Evolutionary conservation across 2,329 filamentous ascomycete genomes (phyloP).

Genomic region (Penicillium crustosum): DNA sequence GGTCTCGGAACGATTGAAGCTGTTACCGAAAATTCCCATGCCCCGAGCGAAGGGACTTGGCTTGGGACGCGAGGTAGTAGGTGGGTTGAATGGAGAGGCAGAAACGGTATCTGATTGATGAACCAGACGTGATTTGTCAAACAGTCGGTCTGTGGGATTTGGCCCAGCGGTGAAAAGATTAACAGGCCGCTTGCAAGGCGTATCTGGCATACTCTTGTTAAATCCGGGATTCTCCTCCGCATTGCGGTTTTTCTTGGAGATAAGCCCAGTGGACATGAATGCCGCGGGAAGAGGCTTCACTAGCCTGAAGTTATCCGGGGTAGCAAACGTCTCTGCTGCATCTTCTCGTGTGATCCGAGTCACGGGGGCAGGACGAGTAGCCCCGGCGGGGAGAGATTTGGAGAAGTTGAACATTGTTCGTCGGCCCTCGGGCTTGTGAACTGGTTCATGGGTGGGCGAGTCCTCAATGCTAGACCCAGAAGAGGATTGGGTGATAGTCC

Average conservation of each 20-base stretch:
- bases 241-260: conserved; percentile 90
- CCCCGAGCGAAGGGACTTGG: conserved; percentile 67
- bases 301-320: conserved; percentile 73
- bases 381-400: conserved; percentile 71
- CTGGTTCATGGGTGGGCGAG: conserved; percentile 63
- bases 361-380: conserved; percentile 51
- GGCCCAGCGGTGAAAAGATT: conserved; percentile 66
- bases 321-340: conserved; percentile 62
- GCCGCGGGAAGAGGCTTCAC: conserved; percentile 76
- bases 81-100: conserved; percentile 75
- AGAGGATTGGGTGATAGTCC: conserved; percentile 82
- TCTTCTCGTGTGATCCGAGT: conserved; percentile 50
- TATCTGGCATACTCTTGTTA: conserved; percentile 80
- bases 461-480: conserved; percentile 80
- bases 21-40: conserved; percentile 62
- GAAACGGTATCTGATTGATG: conserved; percentile 74
- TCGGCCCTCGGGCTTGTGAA: conserved; percentile 56
- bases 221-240: conserved; percentile 62
- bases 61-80: conserved; percentile 59
- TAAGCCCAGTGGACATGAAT: conserved; percentile 90
- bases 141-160: conserved; percentile 57
- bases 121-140: conserved; percentile 62
- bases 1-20: conserved; percentile 49
- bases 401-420: conserved; percentile 62
- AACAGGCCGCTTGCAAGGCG: conserved; percentile 85